Conservation (phyloP, 2,329 filamentous ascomycete genomes). For the Phialophora verrucosa region DNA sequence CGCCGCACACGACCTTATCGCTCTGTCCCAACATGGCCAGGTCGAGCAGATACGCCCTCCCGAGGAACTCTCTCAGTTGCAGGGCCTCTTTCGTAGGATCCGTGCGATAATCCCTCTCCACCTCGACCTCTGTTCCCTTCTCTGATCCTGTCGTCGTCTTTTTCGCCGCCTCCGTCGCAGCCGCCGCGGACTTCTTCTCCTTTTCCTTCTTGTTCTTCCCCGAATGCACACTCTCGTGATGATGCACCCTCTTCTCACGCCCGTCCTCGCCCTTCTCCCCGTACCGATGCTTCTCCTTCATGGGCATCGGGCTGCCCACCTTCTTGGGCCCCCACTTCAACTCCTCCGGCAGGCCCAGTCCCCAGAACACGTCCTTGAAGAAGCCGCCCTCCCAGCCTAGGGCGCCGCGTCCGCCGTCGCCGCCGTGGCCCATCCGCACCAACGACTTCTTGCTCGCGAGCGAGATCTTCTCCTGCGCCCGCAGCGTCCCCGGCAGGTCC, state of each 20-base stretch:
- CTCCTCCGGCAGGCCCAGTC: conserved; percentile 64
- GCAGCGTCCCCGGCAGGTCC: conserved; percentile 48
- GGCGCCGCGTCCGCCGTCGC: conserved; percentile 49
- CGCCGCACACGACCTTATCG: conserved; percentile 76
- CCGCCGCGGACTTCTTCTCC: too few relatives aligned
- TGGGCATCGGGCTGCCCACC: conserved; percentile 29
- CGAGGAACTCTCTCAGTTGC: conserved; percentile 73
- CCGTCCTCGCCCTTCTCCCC: conserved; percentile 11
- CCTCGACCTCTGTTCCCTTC: background rate
- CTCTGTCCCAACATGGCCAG: conserved; percentile 72
- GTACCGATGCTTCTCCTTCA: conserved; percentile 25
- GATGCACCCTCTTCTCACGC: conserved; percentile 16
- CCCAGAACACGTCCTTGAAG: conserved; percentile 81
- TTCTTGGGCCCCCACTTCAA: conserved; percentile 38
- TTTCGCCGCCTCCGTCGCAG: background rate
- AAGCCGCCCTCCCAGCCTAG: conserved; percentile 91
- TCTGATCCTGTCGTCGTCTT: background rate
- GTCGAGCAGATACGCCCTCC: conserved; percentile 81
- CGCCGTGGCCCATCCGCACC: conserved; percentile 28
- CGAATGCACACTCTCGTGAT: conserved; percentile 8
- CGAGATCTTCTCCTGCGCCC: conserved; percentile 77
- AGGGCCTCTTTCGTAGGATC: conserved; percentile 56
- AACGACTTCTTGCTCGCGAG: conserved; percentile 74
- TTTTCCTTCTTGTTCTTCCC: background rate
- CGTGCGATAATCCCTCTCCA: conserved; percentile 35